phyloP scores from a whole-genome alignment of 2,329 filamentous ascomycete genomes.

The Cladosporium oxysporum region DNA sequence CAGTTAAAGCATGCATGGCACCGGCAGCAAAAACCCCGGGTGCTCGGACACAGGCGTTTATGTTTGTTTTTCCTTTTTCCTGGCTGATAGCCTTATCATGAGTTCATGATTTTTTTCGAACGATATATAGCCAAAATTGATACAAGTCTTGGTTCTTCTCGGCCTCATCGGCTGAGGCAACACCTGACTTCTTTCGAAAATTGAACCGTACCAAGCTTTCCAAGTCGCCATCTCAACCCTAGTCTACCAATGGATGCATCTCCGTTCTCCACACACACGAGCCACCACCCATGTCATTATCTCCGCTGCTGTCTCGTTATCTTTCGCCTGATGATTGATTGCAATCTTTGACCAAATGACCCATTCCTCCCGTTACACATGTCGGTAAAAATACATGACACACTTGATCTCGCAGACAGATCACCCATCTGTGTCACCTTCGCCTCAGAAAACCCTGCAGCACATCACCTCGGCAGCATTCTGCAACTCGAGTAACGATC shows the following conservation, averaged over 20 bases:
- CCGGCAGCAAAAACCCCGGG: conserved; percentile 10
- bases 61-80: neutral
- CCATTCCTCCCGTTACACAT: neutral
- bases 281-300: conserved; percentile 16
- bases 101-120: conserved; percentile 17
- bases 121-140: conserved; percentile 7
- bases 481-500: neutral
- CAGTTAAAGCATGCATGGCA: conserved; percentile 16
- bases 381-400: neutral
- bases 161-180: neutral
- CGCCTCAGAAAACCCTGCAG: neutral
- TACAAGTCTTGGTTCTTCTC: neutral
- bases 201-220: neutral
- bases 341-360: neutral
- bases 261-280: conserved; percentile 5
- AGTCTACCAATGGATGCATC: conserved; percentile 1
- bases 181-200: neutral
- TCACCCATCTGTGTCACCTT: neutral
- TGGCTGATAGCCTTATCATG: conserved; percentile 18
- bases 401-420: neutral
- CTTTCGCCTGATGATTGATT: neutral
- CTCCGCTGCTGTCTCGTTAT: conserved; percentile 1
- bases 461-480: neutral
- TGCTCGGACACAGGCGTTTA: conserved; percentile 10
- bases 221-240: neutral